Evolutionary conservation across 176 grass and related monocot genomes (phyloP), one percentile per base, ranked within the genome.

Genomic region (Cenchrus americanus): DNA sequence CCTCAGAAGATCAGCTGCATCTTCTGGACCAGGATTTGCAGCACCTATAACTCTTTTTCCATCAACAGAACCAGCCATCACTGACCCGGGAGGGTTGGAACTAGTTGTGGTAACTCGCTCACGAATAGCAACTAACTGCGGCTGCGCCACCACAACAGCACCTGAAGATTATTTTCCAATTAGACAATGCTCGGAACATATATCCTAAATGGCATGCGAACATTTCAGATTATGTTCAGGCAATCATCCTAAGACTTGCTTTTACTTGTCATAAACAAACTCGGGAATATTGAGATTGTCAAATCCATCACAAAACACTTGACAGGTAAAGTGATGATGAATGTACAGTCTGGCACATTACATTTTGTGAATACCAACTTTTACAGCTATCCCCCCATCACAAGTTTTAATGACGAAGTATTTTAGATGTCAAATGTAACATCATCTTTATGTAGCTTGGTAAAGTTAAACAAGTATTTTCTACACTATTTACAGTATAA

Each of bases 1-100:
- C 96, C 96, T 99, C 42, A 99, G 81, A 83, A 99, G 91, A 55
- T 96, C 91, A 8, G 91, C 87, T 83, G 93, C 96, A 81, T 99
- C 96, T 86, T 96, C 89, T 40, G 89, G 89, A 13, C 94, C 91
- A 53, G 91, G 96, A 88, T 96, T 98, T 52, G 96, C 77, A 23
- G 93, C 93, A 49, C 91, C 87, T 44, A 99, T 89, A 62, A 87
- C 79, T 71, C 85, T 80, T 80, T 96, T 99, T 75, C 81, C 81
- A 62, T 86, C 81, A 71, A 76, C 87, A 69, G 93, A 55, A 69
- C 21, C 49, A n/a, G 62, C 49, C 41, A 82, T 85, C 41, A 73
- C 73, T 40, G 77, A 72, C 69, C 49, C 78, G 24, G 87, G 75
- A 71, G 87, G 27, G 4, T 71, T 77, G 68, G 21, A 46, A 57